Percentiles rank a stretch among this genome's conserved stretches.
Evolutionary conservation across 495 filamentous ascomycete genomes (phyloP).

Genomic region (Penicillium malachiteum): DNA sequence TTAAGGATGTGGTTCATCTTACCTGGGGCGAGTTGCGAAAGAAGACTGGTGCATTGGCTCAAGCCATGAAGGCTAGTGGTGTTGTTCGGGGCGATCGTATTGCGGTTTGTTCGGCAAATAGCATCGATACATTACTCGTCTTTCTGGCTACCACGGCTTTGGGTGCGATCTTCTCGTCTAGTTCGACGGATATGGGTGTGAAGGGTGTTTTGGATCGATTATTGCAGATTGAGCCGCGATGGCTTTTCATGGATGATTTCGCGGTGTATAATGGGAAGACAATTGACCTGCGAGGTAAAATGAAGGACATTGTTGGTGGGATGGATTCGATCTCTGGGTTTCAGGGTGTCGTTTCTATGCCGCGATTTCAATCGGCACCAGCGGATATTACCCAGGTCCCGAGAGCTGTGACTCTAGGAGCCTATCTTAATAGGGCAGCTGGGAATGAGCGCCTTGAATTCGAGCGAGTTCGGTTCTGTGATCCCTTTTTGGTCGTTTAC

Average conservation of each 20-base stretch:
- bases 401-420: conserved; percentile 48
- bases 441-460: conserved; percentile 47
- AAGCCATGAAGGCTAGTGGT: conserved; percentile 61
- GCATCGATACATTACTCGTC: conserved; percentile 64
- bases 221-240: conserved; percentile 67
- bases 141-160: conserved; percentile 62
- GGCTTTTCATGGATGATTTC: conserved; percentile 73
- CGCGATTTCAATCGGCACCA: conserved; percentile 54
- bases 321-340: conserved; percentile 60
- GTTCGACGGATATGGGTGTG: conserved; percentile 75
- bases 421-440: conserved; percentile 50
- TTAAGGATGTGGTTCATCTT: conserved; percentile 49
- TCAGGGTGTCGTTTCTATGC: conserved; percentile 60
- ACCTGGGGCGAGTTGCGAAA: conserved; percentile 63
- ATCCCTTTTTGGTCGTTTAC: conserved; percentile 77
- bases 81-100: conserved; percentile 71
- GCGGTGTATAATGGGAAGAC: conserved; percentile 76
- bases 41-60: conserved; percentile 52
- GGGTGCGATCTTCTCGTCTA: conserved; percentile 67
- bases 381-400: conserved; percentile 58
- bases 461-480: conserved; percentile 42
- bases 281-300: conserved; percentile 68
- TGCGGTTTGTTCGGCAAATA: conserved; percentile 68
- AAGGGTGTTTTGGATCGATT: conserved; percentile 72
- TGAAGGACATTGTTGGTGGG: conserved; percentile 61